phyloP scores from a whole-genome alignment of 1,284 basidiomycete species.

The Golubevia pallescens region DNA sequence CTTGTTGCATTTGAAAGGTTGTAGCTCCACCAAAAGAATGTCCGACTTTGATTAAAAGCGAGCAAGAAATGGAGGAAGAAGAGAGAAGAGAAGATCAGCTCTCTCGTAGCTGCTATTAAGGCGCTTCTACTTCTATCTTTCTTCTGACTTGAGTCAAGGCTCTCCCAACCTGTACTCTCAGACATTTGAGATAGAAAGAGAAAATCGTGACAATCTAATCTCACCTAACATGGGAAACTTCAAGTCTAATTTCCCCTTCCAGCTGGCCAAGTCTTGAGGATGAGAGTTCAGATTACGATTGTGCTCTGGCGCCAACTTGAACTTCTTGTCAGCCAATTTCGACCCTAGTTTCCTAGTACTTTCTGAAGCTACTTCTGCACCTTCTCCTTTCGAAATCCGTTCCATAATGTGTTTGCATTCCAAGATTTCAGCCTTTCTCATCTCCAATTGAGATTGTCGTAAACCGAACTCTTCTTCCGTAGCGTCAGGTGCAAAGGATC shows the following conservation, averaged over 20 bases:
- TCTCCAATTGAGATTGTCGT: constrained; percentile 66
- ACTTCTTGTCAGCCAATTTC: constrained; percentile 21
- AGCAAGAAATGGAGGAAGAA: too few relatives aligned
- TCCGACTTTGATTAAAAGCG: constrained; percentile 21
- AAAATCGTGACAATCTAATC: too few relatives aligned
- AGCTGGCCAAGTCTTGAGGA: constrained; percentile 19
- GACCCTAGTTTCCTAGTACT: constrained; percentile 37
- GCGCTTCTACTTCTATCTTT: too few relatives aligned
- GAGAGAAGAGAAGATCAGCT: too few relatives aligned
- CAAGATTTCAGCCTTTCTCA: constrained; percentile 67
- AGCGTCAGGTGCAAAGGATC: constrained; percentile 46
- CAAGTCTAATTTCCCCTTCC: constrained; percentile 45
- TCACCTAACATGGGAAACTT: constrained; percentile 23
- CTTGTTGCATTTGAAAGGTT: background rate
- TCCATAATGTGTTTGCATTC: constrained; percentile 63
- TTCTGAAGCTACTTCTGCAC: constrained; percentile 28
- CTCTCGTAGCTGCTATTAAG: too few relatives aligned
- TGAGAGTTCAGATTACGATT: constrained; percentile 8
- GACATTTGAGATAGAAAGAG: too few relatives aligned
- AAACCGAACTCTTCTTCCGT: constrained; percentile 65
- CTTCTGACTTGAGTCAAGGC: too few relatives aligned
- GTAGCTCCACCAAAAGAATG: constrained; percentile 60
- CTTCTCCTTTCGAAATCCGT: constrained; percentile 54
- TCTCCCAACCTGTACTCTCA: too few relatives aligned
- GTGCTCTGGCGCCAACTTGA: background rate